Evolutionary conservation across 2,329 filamentous ascomycete genomes (phyloP).

Genomic region (Pestalotiopsis fici): DNA sequence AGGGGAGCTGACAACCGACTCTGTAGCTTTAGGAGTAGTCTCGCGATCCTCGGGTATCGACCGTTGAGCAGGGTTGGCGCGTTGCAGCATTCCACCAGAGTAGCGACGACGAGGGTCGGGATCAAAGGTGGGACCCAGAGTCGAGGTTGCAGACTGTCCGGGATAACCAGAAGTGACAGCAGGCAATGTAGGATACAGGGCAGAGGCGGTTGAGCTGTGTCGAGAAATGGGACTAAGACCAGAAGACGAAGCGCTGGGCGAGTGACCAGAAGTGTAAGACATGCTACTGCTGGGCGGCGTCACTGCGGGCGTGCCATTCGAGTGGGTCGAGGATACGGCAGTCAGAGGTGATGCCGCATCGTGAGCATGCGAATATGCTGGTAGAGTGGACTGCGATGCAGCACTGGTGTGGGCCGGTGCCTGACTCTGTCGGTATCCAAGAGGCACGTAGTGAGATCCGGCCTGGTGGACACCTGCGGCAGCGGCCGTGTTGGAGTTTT

Average conservation of each 20-base stretch:
- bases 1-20: constrained; percentile 53
- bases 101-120: constrained; percentile 64
- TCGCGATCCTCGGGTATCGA: constrained; percentile 33
- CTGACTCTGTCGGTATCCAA: constrained; percentile 59
- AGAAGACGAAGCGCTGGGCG: constrained; percentile 70
- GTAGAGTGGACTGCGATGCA: constrained; percentile 35
- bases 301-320: constrained; percentile 69
- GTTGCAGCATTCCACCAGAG: constrained; percentile 68
- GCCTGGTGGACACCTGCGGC: constrained; percentile 77
- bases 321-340: constrained; percentile 56
- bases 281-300: constrained; percentile 75
- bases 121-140: constrained; percentile 69
- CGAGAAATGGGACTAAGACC: constrained; percentile 69
- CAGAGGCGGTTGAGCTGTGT: constrained; percentile 59
- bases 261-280: constrained; percentile 78
- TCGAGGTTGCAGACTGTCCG: constrained; percentile 68
- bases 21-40: constrained; percentile 44
- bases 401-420: constrained; percentile 40
- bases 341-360: constrained; percentile 63
- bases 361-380: constrained; percentile 45
- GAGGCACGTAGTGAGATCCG: constrained; percentile 62
- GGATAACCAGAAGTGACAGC: constrained; percentile 71
- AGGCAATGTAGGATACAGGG: constrained; percentile 75
- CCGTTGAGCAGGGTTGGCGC: constrained; percentile 47
- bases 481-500: constrained; percentile 82